Evolutionary conservation across 495 filamentous ascomycete genomes (phyloP).

Genomic region (Xylaria grammica): DNA sequence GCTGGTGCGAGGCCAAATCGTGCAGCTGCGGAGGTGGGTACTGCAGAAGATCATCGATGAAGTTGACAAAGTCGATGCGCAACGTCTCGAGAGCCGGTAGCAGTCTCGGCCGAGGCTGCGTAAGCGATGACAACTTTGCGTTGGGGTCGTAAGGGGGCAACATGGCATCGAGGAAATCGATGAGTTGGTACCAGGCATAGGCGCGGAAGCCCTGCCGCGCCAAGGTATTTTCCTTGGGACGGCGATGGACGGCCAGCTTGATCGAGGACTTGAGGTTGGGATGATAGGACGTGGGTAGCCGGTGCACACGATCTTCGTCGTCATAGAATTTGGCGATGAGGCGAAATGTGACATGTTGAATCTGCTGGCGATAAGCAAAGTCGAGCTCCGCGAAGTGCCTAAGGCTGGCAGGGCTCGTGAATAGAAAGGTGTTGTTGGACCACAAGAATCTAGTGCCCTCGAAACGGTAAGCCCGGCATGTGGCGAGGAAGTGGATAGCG

Average conservation of each 20-base stretch:
- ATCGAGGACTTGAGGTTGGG: slow-evolving; percentile 38
- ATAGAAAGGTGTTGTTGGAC: slow-evolving; percentile 52
- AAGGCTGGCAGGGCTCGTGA: slow-evolving; percentile 49
- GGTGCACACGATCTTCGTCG: slow-evolving; percentile 42
- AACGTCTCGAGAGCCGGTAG: slow-evolving; percentile 46
- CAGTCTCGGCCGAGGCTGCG: slow-evolving; percentile 39
- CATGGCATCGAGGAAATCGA: slow-evolving; percentile 50
- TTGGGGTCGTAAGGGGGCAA: slow-evolving; percentile 42
- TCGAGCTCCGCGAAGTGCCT: slow-evolving; percentile 45
- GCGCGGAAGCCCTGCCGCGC: slow-evolving; percentile 49
- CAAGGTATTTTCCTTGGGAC: slow-evolving; percentile 40
- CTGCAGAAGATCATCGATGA: slow-evolving; percentile 41
- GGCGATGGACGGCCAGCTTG: slow-evolving; percentile 36
- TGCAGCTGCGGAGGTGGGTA: slow-evolving; percentile 40
- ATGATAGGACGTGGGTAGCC: slow-evolving; percentile 32
- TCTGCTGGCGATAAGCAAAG: slow-evolving; percentile 35
- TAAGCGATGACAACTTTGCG: not conserved
- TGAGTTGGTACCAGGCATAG: slow-evolving; percentile 54
- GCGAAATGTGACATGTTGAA: slow-evolving; percentile 50
- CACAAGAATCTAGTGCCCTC: slow-evolving; percentile 50
- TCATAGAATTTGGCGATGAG: slow-evolving; percentile 55
- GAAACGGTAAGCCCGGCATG: slow-evolving; percentile 45
- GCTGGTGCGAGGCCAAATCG: slow-evolving; percentile 45
- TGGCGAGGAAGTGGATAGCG: slow-evolving; percentile 49
- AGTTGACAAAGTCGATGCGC: slow-evolving; percentile 56